Evolutionary conservation across 1,284 basidiomycete species (phyloP).

Genomic region (Heterobasidion parviporum): DNA sequence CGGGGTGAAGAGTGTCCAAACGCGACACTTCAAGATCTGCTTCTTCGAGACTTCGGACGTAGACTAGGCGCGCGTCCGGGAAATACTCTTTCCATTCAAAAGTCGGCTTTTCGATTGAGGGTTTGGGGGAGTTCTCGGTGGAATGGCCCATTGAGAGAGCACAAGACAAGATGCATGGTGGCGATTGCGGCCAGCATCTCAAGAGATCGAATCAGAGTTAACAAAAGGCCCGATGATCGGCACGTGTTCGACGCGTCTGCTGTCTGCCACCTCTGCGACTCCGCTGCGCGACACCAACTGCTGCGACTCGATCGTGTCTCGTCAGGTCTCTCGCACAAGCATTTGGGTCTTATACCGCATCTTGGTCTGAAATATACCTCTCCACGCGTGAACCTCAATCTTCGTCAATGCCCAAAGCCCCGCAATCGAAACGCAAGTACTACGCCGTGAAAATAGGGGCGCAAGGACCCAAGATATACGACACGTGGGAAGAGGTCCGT

Average conservation of each 20-base stretch:
- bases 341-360: not conserved
- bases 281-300: too few relatives aligned
- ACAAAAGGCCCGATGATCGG: too few relatives aligned
- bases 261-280: too few relatives aligned
- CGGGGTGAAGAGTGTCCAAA: constrained; percentile 6
- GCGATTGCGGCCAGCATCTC: too few relatives aligned
- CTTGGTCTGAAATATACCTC: not conserved
- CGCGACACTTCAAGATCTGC: constrained; percentile 16
- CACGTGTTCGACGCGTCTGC: too few relatives aligned
- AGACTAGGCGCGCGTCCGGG: constrained; percentile 14
- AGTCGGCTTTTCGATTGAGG: not conserved
- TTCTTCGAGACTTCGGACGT: constrained; percentile 15
- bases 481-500: constrained; percentile 42
- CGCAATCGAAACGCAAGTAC: constrained; percentile 26
- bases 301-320: too few relatives aligned
- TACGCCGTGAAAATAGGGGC: constrained; percentile 51
- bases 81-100: constrained; percentile 9
- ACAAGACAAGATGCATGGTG: too few relatives aligned
- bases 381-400: not conserved
- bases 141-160: not conserved
- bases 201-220: too few relatives aligned
- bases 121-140: not conserved
- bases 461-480: constrained; percentile 43
- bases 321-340: too few relatives aligned
- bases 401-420: not conserved